Percentiles rank a stretch among this genome's conserved stretches.
phyloP scores from a whole-genome alignment of 306 rosid genomes.

The Lathyrus oleraceus region DNA sequence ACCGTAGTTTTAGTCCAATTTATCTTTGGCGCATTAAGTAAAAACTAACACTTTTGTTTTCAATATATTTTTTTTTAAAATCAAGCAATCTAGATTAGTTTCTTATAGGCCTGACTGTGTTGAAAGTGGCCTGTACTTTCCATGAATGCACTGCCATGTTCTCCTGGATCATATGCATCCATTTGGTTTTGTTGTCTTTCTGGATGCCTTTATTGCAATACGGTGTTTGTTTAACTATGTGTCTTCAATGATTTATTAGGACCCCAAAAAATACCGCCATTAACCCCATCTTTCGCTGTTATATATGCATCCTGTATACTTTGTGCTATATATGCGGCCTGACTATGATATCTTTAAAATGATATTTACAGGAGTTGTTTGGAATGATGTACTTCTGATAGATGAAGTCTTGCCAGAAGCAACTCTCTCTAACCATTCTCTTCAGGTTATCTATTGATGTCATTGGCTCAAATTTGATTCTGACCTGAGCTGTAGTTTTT shows the following conservation, averaged over 20 bases:
- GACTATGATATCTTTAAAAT: slow-evolving; percentile 16
- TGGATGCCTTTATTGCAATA: slow-evolving; percentile 28
- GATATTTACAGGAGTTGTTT: slow-evolving; percentile 57
- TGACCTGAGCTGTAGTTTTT: slow-evolving; percentile 29
- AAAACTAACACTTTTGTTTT: neutral
- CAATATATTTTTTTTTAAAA: neutral
- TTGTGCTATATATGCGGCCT: slow-evolving; percentile 8
- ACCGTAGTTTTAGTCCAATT: slow-evolving; percentile 5
- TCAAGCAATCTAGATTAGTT: slow-evolving; percentile 11
- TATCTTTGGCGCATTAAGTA: neutral
- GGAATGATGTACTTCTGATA: slow-evolving; percentile 70
- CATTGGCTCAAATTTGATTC: slow-evolving; percentile 29
- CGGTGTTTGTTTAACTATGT: neutral
- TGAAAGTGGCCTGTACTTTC: slow-evolving; percentile 8
- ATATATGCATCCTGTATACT: slow-evolving; percentile 24
- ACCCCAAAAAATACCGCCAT: neutral
- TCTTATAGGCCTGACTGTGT: slow-evolving; percentile 10
- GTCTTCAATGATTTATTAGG: neutral
- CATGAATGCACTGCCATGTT: neutral
- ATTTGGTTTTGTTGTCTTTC: slow-evolving; percentile 17
- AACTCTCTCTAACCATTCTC: slow-evolving; percentile 57
- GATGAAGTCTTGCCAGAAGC: slow-evolving; percentile 77
- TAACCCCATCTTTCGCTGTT: slow-evolving; percentile 21
- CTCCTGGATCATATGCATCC: slow-evolving; percentile 8
- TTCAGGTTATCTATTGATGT: slow-evolving; percentile 56